phyloP scores from a whole-genome alignment of 371 early-diverging fungal genomes.

The Mucor piriformis region DNA sequence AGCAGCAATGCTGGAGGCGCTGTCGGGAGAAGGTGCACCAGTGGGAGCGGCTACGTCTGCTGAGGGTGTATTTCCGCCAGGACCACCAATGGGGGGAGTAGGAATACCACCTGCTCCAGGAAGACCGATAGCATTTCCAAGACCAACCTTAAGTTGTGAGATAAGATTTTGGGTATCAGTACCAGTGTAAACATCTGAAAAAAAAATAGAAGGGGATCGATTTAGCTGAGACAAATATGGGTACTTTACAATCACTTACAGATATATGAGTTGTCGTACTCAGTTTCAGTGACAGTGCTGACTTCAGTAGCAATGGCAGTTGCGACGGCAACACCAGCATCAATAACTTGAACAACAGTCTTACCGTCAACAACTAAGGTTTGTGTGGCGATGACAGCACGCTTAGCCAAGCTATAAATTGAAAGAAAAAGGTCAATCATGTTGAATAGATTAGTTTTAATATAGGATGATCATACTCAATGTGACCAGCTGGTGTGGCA shows the following conservation, averaged over 20 bases:
- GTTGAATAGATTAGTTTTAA: no score
- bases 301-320: neutral
- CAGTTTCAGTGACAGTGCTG: neutral
- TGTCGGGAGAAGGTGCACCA: neutral
- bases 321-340: neutral
- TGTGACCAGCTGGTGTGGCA: slow-evolving; percentile 13
- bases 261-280: neutral
- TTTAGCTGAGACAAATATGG: no score
- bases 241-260: slow-evolving; percentile 6
- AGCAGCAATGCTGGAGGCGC: neutral
- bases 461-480: slow-evolving; percentile 5
- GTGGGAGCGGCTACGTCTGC: neutral
- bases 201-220: no score
- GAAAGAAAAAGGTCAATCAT: no score
- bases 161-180: neutral
- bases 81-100: neutral
- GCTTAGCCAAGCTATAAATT: slow-evolving; percentile 10
- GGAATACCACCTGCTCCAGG: neutral
- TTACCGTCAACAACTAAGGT: slow-evolving; percentile 4
- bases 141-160: neutral
- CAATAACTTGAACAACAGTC: slow-evolving; percentile 4
- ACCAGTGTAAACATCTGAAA: neutral
- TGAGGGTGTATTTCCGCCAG: no score
- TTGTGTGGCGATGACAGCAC: slow-evolving; percentile 7
- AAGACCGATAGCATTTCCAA: neutral